Base-by-base conservation (phyloP, 108 stramenopile species). In the Skeletonema costatum region DNA sequence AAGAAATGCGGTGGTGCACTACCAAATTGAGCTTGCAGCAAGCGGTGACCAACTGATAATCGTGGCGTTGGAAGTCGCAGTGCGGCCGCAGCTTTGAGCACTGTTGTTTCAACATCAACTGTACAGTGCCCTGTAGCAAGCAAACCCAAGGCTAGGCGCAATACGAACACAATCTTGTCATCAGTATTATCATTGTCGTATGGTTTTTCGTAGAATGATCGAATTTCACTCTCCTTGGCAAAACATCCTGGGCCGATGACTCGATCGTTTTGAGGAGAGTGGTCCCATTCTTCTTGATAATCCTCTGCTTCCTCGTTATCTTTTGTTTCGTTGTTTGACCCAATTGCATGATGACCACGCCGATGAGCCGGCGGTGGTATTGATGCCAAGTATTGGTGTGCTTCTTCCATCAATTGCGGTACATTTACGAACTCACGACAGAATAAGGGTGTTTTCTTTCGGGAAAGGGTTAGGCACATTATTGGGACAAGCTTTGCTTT, bases 101-200 rank as follows among this genome's bases (percentile, higher is more conserved):
- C 60, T 12, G 60, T 62, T 13, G 60, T 62, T 35, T 62, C 60
- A 10, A 35, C 60, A n/a, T 62, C 60, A 3, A 62, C 60, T 3
- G 60, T 62, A 8, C 60, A 62, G 13, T 62, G 60, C 14, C 60
- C 60, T 62, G 60, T 14, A 14, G 60, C 60, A 33, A 62, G 60
- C 60, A 62, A 62, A 14, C 32, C 60, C 31, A 62, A 35, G 14
- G 60, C 31, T 14, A 62, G 13, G 12, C 60, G 12, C 16, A 62
- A 35, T 5, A 62, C 60, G 32, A 62, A 16, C 16, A 62, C 60
- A 12, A 62, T 16, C 32, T 35, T 32, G 60, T 62, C 60, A 4
- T 16, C 44, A 3, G 44, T 46, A 35, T 35, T 35, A 35, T 35
- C 33, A 5, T 35, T 2, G 33, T 35, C 33, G 1, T 35, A 5